phyloP scores from a whole-genome alignment of 2,329 filamentous ascomycete genomes.

The Sordariomycetes sp. region DNA sequence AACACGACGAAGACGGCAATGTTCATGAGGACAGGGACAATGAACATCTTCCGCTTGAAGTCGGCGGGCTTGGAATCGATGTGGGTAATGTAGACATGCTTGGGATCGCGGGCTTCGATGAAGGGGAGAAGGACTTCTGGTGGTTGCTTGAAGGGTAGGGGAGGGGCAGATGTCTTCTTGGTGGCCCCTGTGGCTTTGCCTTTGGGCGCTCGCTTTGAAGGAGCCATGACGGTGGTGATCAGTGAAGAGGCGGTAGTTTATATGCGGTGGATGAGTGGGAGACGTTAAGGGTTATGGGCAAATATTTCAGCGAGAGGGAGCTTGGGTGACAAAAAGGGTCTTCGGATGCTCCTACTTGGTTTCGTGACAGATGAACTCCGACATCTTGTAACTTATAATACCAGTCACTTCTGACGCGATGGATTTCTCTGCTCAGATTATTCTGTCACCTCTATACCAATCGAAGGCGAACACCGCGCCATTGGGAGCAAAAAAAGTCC shows the following conservation, averaged over 20 bases:
- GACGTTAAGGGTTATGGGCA: too few species aligned
- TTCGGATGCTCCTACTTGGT: too few species aligned
- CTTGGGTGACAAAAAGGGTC: too few species aligned
- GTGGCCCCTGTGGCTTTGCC: background rate
- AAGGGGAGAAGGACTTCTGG: conserved; percentile 57
- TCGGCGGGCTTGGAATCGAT: conserved; percentile 60
- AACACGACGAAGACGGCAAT: conserved; percentile 55
- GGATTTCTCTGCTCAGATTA: background rate
- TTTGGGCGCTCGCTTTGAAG: conserved; percentile 1
- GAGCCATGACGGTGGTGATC: conserved; percentile 1
- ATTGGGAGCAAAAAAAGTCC: too few species aligned
- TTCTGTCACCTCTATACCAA: background rate
- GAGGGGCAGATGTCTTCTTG: conserved; percentile 23
- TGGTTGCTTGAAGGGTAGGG: conserved; percentile 59
- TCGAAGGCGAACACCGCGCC: too few species aligned
- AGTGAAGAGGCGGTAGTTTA: too few species aligned
- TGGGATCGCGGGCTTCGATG: conserved; percentile 53
- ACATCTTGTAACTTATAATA: background rate
- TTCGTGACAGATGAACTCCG: too few species aligned
- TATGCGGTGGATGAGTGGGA: too few species aligned
- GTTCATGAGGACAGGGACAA: conserved; percentile 72
- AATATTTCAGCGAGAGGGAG: too few species aligned
- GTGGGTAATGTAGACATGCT: conserved; percentile 76
- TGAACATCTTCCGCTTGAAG: conserved; percentile 77
- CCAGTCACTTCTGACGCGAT: too few species aligned